Evolutionary conservation across 768 basidiomycete species (phyloP), one percentile per base, ranked within the genome.

Genomic region (Boletellus ananas): DNA sequence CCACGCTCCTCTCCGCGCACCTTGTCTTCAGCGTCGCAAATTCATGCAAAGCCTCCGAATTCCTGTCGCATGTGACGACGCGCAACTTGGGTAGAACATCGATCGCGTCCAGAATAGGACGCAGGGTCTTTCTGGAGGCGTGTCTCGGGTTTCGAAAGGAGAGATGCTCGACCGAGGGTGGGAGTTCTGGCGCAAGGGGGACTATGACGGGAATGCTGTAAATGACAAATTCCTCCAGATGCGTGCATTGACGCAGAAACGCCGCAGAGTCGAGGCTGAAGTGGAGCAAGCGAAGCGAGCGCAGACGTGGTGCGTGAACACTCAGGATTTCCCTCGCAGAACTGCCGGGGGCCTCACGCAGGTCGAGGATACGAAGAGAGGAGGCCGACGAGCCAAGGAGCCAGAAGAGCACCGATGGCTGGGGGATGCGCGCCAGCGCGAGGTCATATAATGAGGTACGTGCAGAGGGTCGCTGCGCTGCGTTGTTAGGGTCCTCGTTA

Each of bases 201-300:
- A 72, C 44, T 12, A 72, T 41, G 1, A 57, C 59, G 4, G 75
- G 73, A 3, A 75, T 49, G 36, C 64, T 71, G 33, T 18, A 43
- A 16, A 77, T 41, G 14, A 72, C 51, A 12, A 79, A 54, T 46
- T 79, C 77, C 48, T 72, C 59, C 14, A 79, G 66, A 35, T 59
- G 62, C 0, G 61, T 65, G 57, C 75, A 78, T 20, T 59, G 55
- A 23, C 54, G 58, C 17, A 77, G 45, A 27, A 76, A 57, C n/a
- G 61, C 57, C 4, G 67, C 63, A 7, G 70, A 63, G 14, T 67
- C 56, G 2, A 41, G 31, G 54, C 57, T 70, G 58, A 69, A 72
- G 21, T 66, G 65, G 54, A 71, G 66, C 7, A 78, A 49, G 37
- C 75, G 72, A 39, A 79, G 64, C 2, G 77, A 77, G 13, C 70